These are phyloP conservation scores for Aspergillus piperis DNA, from an alignment of 2,329 filamentous ascomycete species.

Conservation along the genomic window DNA sequence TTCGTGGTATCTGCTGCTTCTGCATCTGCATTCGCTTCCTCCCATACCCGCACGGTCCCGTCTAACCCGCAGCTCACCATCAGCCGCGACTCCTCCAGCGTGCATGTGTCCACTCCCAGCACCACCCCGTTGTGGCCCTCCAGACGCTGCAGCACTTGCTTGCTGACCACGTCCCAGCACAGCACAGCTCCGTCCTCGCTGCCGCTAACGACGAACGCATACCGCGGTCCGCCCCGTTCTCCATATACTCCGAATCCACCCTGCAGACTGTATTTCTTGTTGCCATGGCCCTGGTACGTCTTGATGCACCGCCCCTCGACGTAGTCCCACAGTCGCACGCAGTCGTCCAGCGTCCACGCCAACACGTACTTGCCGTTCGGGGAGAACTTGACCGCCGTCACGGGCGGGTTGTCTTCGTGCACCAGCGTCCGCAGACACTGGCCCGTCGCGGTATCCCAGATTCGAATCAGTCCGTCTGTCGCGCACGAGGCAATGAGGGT, in stretches of 20 bases:
- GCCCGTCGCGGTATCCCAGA: slow-evolving; percentile 94
- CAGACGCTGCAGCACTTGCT: slow-evolving; percentile 73
- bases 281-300: slow-evolving; percentile 92
- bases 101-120: slow-evolving; percentile 61
- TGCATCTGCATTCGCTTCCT: slow-evolving; percentile 35
- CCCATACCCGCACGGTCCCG: slow-evolving; percentile 63
- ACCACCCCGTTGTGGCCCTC: slow-evolving; percentile 61
- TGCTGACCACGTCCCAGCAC: slow-evolving; percentile 87
- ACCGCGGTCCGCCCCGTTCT: slow-evolving; percentile 29
- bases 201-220: slow-evolving; percentile 73
- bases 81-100: slow-evolving; percentile 48
- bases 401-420: slow-evolving; percentile 91
- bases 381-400: slow-evolving; percentile 85
- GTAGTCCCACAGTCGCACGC: slow-evolving; percentile 92
- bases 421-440: slow-evolving; percentile 94
- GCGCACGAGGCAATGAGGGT: slow-evolving; percentile 90
- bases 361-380: slow-evolving; percentile 93
- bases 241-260: slow-evolving; percentile 76
- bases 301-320: slow-evolving; percentile 88
- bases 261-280: slow-evolving; percentile 79
- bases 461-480: slow-evolving; percentile 84
- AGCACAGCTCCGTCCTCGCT: slow-evolving; percentile 85
- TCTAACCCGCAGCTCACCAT: slow-evolving; percentile 66
- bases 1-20: not conserved
- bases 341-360: slow-evolving; percentile 87